phyloP scores from a whole-genome alignment of 2,329 filamentous ascomycete species.

The Colletotrichum zoysiae region DNA sequence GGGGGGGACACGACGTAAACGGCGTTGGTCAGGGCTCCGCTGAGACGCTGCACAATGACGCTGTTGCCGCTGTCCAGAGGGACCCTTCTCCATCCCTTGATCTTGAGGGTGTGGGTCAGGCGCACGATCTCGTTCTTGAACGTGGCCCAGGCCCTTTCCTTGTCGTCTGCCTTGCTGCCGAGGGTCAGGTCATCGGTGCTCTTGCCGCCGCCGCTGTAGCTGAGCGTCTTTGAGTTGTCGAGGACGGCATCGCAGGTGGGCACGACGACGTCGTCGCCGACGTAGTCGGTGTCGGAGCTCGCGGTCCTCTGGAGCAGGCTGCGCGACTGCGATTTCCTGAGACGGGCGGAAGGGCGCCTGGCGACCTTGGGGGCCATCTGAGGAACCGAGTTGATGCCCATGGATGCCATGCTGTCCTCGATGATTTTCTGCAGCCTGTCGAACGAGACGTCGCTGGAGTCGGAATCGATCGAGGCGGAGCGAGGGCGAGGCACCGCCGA shows the following conservation, averaged over 20 bases:
- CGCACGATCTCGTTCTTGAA: slow-evolving; percentile 96
- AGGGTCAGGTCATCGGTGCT: slow-evolving; percentile 57
- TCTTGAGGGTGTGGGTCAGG: slow-evolving; percentile 85
- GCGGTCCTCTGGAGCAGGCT: slow-evolving; percentile 60
- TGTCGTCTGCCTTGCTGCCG: slow-evolving; percentile 64
- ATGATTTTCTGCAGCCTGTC: slow-evolving; percentile 86
- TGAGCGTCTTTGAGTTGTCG: slow-evolving; percentile 91
- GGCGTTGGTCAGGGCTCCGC: slow-evolving; percentile 94
- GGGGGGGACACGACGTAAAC: slow-evolving; percentile 95
- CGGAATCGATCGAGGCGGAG: slow-evolving; percentile 71
- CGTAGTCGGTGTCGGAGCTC: slow-evolving; percentile 88
- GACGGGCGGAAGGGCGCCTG: slow-evolving; percentile 56
- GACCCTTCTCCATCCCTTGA: slow-evolving; percentile 93
- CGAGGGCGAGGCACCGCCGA: slow-evolving; percentile 47
- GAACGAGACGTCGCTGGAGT: slow-evolving; percentile 79
- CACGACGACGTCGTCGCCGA: slow-evolving; percentile 84
- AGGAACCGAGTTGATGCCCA: slow-evolving; percentile 63
- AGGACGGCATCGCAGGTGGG: slow-evolving; percentile 86
- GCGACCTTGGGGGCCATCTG: slow-evolving; percentile 56
- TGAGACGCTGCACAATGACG: slow-evolving; percentile 81
- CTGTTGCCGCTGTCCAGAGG: slow-evolving; percentile 76
- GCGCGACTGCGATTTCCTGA: slow-evolving; percentile 55
- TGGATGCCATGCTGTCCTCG: slow-evolving; percentile 71
- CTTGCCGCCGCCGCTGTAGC: slow-evolving; percentile 71
- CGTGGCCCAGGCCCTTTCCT: slow-evolving; percentile 81